A percentile compares a stretch with the other conserved stretches of the same genome.
Evolutionary conservation across 257 asterid genomes (phyloP).

Genomic region (Striga asiatica): DNA sequence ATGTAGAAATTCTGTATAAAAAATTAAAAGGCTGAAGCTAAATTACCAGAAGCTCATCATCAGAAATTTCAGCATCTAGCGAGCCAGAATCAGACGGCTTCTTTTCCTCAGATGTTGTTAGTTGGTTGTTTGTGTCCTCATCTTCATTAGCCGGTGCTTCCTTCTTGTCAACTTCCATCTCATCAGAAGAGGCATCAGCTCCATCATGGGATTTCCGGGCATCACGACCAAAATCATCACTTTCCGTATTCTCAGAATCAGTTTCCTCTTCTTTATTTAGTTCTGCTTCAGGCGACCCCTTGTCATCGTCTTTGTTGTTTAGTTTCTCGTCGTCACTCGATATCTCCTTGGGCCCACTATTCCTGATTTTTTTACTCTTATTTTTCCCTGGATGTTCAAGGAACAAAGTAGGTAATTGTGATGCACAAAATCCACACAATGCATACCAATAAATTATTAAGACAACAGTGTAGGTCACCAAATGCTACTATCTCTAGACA

Average conservation of each 20-base stretch:
- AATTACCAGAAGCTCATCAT: constrained; percentile 83
- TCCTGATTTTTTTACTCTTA: constrained; percentile 17
- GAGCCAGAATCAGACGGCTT: constrained; percentile 25
- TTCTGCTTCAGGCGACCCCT: constrained; percentile 7
- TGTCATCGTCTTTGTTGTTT: constrained; percentile 34
- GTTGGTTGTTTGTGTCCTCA: constrained; percentile 16
- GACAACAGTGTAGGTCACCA: too few relatives aligned
- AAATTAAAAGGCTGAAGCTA: neutral
- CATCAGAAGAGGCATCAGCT: constrained; percentile 47
- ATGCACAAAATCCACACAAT: neutral
- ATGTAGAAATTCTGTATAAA: too few relatives aligned
- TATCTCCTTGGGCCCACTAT: constrained; percentile 27
- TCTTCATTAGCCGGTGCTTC: constrained; percentile 37
- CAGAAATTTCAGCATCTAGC: constrained; percentile 48
- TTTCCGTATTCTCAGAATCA: constrained; percentile 41
- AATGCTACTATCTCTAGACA: too few relatives aligned
- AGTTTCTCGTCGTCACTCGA: constrained; percentile 31
- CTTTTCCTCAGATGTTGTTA: constrained; percentile 21
- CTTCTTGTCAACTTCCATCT: constrained; percentile 25
- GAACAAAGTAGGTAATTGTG: constrained; percentile 9
- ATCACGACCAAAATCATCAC: constrained; percentile 25
- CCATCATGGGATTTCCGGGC: constrained; percentile 34
- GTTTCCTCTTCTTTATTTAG: constrained; percentile 34
- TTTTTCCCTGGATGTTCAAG: constrained; percentile 28
- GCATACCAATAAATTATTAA: neutral